Conservation (phyloP, 2,329 filamentous ascomycete species). For the Trichoderma sp. region DNA sequence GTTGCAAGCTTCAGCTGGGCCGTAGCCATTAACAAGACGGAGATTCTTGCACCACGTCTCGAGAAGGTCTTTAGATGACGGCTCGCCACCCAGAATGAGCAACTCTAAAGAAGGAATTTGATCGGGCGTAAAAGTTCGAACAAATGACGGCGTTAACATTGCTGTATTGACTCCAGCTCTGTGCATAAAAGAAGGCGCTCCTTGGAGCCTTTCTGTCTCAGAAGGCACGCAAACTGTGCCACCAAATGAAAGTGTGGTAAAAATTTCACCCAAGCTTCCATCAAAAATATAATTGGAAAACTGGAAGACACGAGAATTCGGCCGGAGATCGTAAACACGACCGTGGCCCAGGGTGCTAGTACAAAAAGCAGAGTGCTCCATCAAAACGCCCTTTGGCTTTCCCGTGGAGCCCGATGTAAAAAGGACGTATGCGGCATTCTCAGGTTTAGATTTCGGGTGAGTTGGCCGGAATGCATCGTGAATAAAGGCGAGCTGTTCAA, state of each 20-base stretch:
- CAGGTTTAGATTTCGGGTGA: background rate
- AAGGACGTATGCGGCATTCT: slow-evolving; percentile 34
- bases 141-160: slow-evolving; percentile 32
- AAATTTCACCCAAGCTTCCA: slow-evolving; percentile 43
- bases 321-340: slow-evolving; percentile 50
- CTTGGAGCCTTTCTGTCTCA: slow-evolving; percentile 30
- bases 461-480: slow-evolving; percentile 5
- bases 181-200: slow-evolving; percentile 23
- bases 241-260: slow-evolving; percentile 32
- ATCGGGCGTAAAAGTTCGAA: slow-evolving; percentile 29
- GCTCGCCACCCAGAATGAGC: slow-evolving; percentile 30
- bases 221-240: slow-evolving; percentile 35
- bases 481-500: slow-evolving; percentile 7
- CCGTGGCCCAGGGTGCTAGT: slow-evolving; percentile 55
- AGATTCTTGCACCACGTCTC: slow-evolving; percentile 31
- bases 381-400: slow-evolving; percentile 36
- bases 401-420: slow-evolving; percentile 40
- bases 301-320: slow-evolving; percentile 55
- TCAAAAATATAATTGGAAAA: slow-evolving; percentile 58
- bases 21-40: slow-evolving; percentile 31
- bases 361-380: slow-evolving; percentile 56
- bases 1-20: slow-evolving; percentile 32
- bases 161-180: slow-evolving; percentile 24
- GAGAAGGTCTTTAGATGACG: slow-evolving; percentile 20
- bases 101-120: slow-evolving; percentile 28